These are phyloP conservation scores for Talaromyces ruber DNA, from an alignment of 495 filamentous ascomycete species.

Conservation along the genomic window DNA sequence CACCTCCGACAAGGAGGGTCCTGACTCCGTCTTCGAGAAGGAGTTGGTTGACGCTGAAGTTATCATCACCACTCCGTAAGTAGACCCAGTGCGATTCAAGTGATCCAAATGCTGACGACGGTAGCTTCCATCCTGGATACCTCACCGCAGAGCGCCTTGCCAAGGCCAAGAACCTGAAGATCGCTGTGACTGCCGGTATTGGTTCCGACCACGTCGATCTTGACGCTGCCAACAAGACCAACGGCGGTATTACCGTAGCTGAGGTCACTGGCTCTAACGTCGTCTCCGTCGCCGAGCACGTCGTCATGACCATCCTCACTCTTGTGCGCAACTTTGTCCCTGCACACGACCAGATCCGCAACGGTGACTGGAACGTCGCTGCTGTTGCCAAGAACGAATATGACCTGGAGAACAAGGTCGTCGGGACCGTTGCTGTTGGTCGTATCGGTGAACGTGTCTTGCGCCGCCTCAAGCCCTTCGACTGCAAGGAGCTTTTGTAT, in stretches of 20 bases:
- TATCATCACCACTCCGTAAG: slow-evolving; percentile 98
- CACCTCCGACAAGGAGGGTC: slow-evolving; percentile 94
- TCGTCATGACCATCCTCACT: slow-evolving; percentile 95
- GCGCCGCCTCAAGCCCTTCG: slow-evolving; percentile 88
- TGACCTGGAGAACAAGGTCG: slow-evolving; percentile 94
- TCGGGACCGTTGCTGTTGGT: slow-evolving; percentile 94
- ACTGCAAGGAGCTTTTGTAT: slow-evolving; percentile 99
- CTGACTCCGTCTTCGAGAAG: slow-evolving; percentile 87
- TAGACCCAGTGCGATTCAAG: slow-evolving; percentile 9
- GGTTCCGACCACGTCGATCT: slow-evolving; percentile 98
- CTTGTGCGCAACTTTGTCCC: slow-evolving; percentile 98
- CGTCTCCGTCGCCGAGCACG: slow-evolving; percentile 87
- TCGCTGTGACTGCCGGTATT: slow-evolving; percentile 93
- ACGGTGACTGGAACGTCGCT: slow-evolving; percentile 91
- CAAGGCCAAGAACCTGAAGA: slow-evolving; percentile 97
- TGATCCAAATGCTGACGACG: neutral
- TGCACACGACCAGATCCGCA: slow-evolving; percentile 85
- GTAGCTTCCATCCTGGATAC: slow-evolving; percentile 96
- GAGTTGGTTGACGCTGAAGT: slow-evolving; percentile 94
- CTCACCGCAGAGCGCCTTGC: slow-evolving; percentile 92
- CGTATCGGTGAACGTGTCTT: slow-evolving; percentile 98
- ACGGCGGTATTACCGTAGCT: slow-evolving; percentile 93
- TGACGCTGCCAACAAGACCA: slow-evolving; percentile 94
- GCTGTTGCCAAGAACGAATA: slow-evolving; percentile 95
- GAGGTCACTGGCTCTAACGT: slow-evolving; percentile 95